Evolutionary conservation across 2,329 filamentous ascomycete genomes (phyloP), one percentile per base, ranked within the genome.

Genomic region (Nigrograna mackinnonii): DNA sequence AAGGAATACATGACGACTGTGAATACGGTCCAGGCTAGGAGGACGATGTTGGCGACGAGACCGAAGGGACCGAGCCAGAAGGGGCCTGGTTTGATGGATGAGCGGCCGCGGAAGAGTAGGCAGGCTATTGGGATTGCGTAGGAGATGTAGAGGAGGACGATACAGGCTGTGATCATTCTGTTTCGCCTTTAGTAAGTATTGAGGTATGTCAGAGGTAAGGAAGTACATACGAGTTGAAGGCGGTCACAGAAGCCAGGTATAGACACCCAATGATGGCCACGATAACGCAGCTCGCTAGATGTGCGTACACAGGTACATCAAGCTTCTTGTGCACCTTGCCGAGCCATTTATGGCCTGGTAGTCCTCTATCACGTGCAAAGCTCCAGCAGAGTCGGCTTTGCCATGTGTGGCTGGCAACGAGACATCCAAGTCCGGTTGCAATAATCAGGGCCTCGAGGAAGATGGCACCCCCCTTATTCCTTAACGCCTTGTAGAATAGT

Each of bases 351-450:
- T 70, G 67, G n/a, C 66, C 70, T 0, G 77, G 76, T 1, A 79
- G 45, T 3, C 76, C 77, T 12, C 66, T 57, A 50, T 80, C 78
- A 4, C 77, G 67, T 7, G 78, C 76, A 51, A 80, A 79, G 14
- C 73, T 75, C 76, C 76, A 79, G 44, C 71, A 74, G 6, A 79
- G 64, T 1, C 77, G 67, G 22, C 71, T 73, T 50, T 78, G 74
- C 70, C 75, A 79, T 4, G 76, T 78, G 41, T 79, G 74, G 41
- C 65, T 68, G 4, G 74, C 69, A 34, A 77, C 67, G 39, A 73
- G 56, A 47, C 74, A 77, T 13, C 74, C 73, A 37, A 77, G 53
- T 2, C 74, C 74, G 0, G 76, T 77, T 5, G 69, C 69, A 18
- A 78, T 64, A 47, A 79, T 68, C 37, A 78, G 51, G 1, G 62